Evolutionary conservation across 129 eudicot species (phyloP).

Genomic region (Arctium lappa): DNA sequence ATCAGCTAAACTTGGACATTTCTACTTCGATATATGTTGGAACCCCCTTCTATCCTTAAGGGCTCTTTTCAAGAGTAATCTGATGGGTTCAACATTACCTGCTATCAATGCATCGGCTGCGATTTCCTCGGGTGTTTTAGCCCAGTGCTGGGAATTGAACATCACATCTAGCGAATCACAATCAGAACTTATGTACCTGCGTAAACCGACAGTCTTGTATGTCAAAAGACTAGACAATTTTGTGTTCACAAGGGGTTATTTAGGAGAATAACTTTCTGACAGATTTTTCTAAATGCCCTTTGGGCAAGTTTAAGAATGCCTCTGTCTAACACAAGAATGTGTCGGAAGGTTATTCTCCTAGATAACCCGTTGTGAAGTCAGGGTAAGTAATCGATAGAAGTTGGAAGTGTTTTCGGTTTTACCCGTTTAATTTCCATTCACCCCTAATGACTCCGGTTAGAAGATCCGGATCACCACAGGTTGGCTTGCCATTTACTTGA

Average conservation of each 20-base stretch:
- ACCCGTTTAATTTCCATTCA: conserved; percentile 96
- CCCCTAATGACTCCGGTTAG: conserved; percentile 79
- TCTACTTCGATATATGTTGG: too few species aligned
- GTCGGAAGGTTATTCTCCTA: not conserved
- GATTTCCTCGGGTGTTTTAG: conserved; percentile 67
- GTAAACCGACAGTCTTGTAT: not conserved
- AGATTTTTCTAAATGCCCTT: not conserved
- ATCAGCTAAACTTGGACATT: too few species aligned
- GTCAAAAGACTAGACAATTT: not conserved
- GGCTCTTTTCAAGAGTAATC: too few species aligned
- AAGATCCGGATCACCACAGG: conserved; percentile 84
- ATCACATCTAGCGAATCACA: conserved; percentile 84
- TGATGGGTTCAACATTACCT: conserved; percentile 29
- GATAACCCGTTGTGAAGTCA: not conserved
- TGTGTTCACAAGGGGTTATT: not conserved
- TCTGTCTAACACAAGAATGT: too few species aligned
- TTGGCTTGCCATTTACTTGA: conserved; percentile 89
- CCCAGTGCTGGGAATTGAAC: conserved; percentile 61
- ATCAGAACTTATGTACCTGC: conserved; percentile 86
- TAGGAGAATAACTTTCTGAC: not conserved
- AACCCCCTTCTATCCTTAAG: not conserved
- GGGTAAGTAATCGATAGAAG: not conserved
- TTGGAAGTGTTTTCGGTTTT: conserved; percentile 9
- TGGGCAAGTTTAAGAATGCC: not conserved
- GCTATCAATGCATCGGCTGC: conserved; percentile 75